Base-by-base conservation (phyloP, 1,284 basidiomycete species). In the Ceratobasidium theobromae region DNA sequence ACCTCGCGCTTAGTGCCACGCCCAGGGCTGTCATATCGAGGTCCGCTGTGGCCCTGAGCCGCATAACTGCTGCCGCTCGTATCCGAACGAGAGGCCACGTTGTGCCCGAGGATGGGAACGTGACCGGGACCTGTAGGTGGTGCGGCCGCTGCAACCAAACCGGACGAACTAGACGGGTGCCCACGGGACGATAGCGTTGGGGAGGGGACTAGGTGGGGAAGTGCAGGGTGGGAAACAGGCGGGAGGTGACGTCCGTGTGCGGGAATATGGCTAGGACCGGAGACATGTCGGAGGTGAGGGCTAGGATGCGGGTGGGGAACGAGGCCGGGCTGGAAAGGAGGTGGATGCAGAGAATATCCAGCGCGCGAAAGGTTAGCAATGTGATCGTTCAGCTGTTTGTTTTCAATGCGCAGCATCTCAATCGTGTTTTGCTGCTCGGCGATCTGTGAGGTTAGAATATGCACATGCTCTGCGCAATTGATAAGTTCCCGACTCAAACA, bases 1-100 rank as follows among this genome's bases (percentile, higher is more conserved):
- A 64, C 58, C 48, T 64, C 58, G 38, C 58, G 58, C 25, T 64
- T 64, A 21, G 58, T 64, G 38, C 58, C 58, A 64, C 58, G 58
- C 16, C 58, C 58, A 18, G 58, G 58, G 43, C 58, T 64, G 23
- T 64, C 58, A 27, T 64, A 64, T 18, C 45, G 57, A 28, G 28
- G 4, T 1, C 57, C 25, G 14, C 48, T 18, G 14, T 51, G 58
- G 14, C 43, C 45, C 57, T 60, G 57, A 32, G 32, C 32, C 45
- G 27, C 33, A 52, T 52, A 64, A 38, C 48, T 64, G 35, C 57
- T 62, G 16, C 48, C 33, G 27, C 58, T 40, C 16, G 58, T 35
- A 11, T 64, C 58, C n/a, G 58, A 43, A 21, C 58, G 58, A 9
- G 38, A 43, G 4, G 54, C 38, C 23, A 23, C 35, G 43, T 41